A percentile compares a stretch with the other conserved stretches of the same genome.
Evolutionary conservation across 805 yeast species (phyloP).

Genomic region (Kazachstania taianensis): DNA sequence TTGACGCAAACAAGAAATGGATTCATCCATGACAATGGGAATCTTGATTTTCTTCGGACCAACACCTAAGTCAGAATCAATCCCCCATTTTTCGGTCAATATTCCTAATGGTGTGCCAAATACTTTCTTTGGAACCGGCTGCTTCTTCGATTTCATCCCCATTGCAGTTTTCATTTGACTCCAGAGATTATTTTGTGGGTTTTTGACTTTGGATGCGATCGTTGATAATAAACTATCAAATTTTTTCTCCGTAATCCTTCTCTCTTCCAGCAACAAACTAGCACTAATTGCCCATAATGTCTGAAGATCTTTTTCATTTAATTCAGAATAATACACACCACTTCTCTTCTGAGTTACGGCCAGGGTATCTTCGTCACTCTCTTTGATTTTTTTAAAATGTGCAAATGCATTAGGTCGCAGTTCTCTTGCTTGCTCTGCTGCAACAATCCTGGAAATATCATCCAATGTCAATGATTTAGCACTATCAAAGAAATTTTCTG

Average conservation of each 20-base stretch:
- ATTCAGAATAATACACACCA: slow-evolving; percentile 51
- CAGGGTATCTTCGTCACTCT: slow-evolving; percentile 19
- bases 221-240: not conserved
- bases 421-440: slow-evolving; percentile 92
- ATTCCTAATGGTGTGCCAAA: slow-evolving; percentile 72
- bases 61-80: slow-evolving; percentile 73
- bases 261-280: slow-evolving; percentile 25
- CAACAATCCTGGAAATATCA: slow-evolving; percentile 94
- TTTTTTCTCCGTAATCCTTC: not conserved
- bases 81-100: slow-evolving; percentile 61
- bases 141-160: slow-evolving; percentile 21
- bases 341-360: slow-evolving; percentile 15
- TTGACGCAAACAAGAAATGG: slow-evolving; percentile 70
- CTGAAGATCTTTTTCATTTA: slow-evolving; percentile 33
- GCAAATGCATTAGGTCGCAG: slow-evolving; percentile 87
- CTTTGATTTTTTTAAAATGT: slow-evolving; percentile 46
- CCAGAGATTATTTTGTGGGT: slow-evolving; percentile 22
- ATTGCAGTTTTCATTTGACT: slow-evolving; percentile 21
- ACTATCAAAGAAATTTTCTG: slow-evolving; percentile 45
- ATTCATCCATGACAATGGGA: slow-evolving; percentile 81
- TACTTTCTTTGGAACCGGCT: slow-evolving; percentile 33
- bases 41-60: slow-evolving; percentile 73
- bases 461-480: slow-evolving; percentile 85
- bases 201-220: slow-evolving; percentile 1
- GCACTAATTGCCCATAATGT: slow-evolving; percentile 47